phyloP scores from a whole-genome alignment of 768 basidiomycete genomes.

The Mycena crocata region DNA sequence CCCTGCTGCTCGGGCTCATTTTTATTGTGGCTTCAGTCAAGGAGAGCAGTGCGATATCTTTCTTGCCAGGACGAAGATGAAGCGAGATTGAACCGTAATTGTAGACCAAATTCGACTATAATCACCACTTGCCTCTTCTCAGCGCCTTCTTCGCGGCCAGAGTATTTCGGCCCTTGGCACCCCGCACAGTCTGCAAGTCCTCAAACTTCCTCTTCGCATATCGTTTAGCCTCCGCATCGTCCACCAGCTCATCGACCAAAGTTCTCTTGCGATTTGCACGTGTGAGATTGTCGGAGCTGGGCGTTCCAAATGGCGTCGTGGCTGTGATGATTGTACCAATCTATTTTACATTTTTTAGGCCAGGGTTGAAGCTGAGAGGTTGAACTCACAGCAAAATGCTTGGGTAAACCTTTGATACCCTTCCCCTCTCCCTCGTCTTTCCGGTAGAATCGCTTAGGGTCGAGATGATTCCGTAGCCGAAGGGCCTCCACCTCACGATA shows the following conservation, averaged over 20 bases:
- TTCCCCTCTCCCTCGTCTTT: constrained; percentile 90
- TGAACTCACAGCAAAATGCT: constrained; percentile 85
- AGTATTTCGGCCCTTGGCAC: constrained; percentile 77
- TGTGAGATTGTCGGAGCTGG: constrained; percentile 77
- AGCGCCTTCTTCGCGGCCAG: constrained; percentile 71
- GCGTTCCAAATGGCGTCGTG: constrained; percentile 76
- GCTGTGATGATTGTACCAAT: constrained; percentile 84
- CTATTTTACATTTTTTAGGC: constrained; percentile 51
- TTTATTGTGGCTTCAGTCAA: constrained; percentile 57
- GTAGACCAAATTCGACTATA: not conserved
- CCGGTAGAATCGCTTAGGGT: constrained; percentile 92
- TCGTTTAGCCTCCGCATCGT: constrained; percentile 85
- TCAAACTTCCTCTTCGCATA: constrained; percentile 95
- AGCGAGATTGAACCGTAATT: not conserved
- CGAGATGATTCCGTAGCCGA: constrained; percentile 87
- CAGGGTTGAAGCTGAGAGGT: constrained; percentile 5
- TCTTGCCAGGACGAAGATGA: constrained; percentile 44
- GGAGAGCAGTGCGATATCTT: constrained; percentile 53
- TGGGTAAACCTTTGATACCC: constrained; percentile 86
- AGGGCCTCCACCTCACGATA: constrained; percentile 90
- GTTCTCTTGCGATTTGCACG: constrained; percentile 80
- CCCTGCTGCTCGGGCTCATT: too few relatives aligned
- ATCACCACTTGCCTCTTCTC: constrained; percentile 78
- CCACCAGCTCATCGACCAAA: constrained; percentile 89
- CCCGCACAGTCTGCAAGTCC: constrained; percentile 76